Evolutionary conservation across 1,284 basidiomycete genomes (phyloP), one percentile per base, ranked within the genome.

Genomic region (Sutorius eximius): DNA sequence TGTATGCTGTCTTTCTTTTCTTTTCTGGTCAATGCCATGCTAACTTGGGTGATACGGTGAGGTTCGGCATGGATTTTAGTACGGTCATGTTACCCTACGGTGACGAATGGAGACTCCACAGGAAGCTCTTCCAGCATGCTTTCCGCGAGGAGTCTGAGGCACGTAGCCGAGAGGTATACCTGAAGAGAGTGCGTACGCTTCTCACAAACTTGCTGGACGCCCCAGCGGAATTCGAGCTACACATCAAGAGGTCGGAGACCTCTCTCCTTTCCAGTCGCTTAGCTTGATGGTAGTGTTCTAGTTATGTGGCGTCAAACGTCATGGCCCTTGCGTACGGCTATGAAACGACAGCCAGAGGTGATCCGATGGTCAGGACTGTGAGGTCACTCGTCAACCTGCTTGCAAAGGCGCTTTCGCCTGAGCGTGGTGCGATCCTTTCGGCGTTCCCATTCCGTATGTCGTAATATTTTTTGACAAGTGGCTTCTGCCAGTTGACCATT

Each of bases 91-190:
- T 66, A 16, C 68, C 60, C 12, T 70, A 70, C 36, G 53, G 56
- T 33, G 58, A 65, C 29, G 55, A 56, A 37, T 67, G 60, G 56
- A 57, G 53, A 44, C 57, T 63, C 5, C 65, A 70, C 33, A 51
- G 66, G 33, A 70, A 63, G 45, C 43, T 70, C 33, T 65, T 67
- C 42, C 64, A 63, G n/a, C 62, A 61, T 12, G 62, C 62, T 20
- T 50, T 67, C 13, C 59, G 52, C 12, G 20, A 47, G 9, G 64
- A 69, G 16, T 53, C 64, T 9, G 62, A 57, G 43, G 24, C 32
- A 11, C 55, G 51, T 27, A 45, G 46, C 37, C 52, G 61, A 15
- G 46, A 56, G 22, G 56, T 63, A 8, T 63, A 69, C 50, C 24
- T 60, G 42, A 55, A 16, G 36, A 62, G 59, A 30, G 57, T 48